Conservation (phyloP, 768 basidiomycete genomes). For the Boletus pseudo-olivaceus region DNA sequence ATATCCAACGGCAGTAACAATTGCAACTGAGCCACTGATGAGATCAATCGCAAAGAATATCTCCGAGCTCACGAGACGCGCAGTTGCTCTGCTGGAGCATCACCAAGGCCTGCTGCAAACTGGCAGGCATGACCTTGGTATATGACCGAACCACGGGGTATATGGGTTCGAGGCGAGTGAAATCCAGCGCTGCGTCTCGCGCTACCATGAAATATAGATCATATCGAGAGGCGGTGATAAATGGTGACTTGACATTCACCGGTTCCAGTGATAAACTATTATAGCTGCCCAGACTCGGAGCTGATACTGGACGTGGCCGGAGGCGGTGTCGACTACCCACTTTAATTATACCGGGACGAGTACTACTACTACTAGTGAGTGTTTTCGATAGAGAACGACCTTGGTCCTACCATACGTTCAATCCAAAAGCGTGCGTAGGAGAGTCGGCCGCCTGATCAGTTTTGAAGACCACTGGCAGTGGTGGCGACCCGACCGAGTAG, state of each 20-base stretch:
- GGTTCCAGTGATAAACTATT: neutral
- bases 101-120: neutral
- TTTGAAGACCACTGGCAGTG: neutral
- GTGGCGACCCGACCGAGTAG: neutral
- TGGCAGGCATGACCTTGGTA: neutral
- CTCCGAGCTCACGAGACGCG: neutral
- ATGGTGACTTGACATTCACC: neutral
- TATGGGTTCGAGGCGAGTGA: neutral
- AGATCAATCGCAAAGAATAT: neutral
- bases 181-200: neutral
- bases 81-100: neutral
- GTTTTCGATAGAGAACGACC: neutral
- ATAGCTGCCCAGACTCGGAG: neutral
- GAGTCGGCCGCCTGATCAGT: neutral
- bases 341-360: neutral
- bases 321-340: neutral
- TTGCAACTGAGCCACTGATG: conserved; percentile 1
- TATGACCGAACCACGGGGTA: neutral
- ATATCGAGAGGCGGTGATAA: neutral
- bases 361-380: neutral
- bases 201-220: neutral
- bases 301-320: neutral
- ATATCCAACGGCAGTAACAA: neutral
- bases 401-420: neutral
- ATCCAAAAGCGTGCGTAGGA: neutral